phyloP scores from a whole-genome alignment of 768 basidiomycete genomes.

The Pluteus cervinus region DNA sequence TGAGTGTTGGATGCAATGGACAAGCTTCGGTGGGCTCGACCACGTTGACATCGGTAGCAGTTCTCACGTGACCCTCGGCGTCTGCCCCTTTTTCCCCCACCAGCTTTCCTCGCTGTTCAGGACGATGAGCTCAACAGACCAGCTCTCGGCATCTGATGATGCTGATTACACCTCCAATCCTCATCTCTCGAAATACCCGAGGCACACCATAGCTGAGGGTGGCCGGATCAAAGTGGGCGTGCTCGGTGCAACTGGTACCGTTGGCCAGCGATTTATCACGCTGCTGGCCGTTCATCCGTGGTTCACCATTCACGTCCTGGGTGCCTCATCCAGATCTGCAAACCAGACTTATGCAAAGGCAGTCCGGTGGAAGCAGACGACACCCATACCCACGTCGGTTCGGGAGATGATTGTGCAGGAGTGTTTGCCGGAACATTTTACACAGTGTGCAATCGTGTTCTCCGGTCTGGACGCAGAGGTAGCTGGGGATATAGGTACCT shows the following conservation, averaged over 20 bases:
- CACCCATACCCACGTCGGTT: constrained; percentile 64
- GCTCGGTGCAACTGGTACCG: constrained; percentile 88
- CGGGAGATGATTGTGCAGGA: constrained; percentile 61
- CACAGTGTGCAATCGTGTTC: constrained; percentile 82
- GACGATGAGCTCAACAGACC: constrained; percentile 6
- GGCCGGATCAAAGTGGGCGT: constrained; percentile 53
- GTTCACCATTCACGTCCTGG: constrained; percentile 82
- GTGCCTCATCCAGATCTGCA: constrained; percentile 84
- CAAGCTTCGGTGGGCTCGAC: neutral
- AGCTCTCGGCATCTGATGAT: constrained; percentile 17
- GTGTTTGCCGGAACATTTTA: constrained; percentile 74
- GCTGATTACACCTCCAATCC: constrained; percentile 20
- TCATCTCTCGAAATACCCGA: constrained; percentile 24
- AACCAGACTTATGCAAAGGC: constrained; percentile 74
- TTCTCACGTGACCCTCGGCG: constrained; percentile 9
- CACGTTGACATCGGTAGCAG: constrained; percentile 6
- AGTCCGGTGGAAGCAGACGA: constrained; percentile 83
- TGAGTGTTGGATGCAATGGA: constrained; percentile 16
- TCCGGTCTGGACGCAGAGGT: constrained; percentile 95
- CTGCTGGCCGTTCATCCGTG: constrained; percentile 86
- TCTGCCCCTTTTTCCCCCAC: neutral
- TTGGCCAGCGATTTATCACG: constrained; percentile 92
- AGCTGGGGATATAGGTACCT: constrained; percentile 86
- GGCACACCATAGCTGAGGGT: constrained; percentile 28
- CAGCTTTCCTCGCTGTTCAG: neutral